phyloP scores from a whole-genome alignment of 1,284 basidiomycete species.

The Coniophora puteana region DNA sequence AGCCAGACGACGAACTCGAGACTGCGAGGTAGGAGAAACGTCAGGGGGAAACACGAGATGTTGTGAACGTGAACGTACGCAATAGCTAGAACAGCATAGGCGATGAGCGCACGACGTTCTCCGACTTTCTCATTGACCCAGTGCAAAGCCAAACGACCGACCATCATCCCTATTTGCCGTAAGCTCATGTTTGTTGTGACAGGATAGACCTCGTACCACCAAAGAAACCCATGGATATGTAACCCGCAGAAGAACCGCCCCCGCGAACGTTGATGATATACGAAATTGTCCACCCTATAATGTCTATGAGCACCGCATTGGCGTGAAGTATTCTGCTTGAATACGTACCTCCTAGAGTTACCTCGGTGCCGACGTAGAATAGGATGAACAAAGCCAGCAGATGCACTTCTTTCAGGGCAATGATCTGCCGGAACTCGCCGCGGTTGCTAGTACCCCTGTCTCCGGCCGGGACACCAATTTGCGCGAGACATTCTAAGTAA shows the following conservation, averaged over 20 bases:
- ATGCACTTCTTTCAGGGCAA: conserved; percentile 39
- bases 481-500: conserved; percentile 1
- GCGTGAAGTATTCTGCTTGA: neutral
- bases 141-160: neutral
- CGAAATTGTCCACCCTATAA: conserved; percentile 39
- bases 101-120: conserved; percentile 48
- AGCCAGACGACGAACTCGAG: conserved; percentile 67
- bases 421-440: conserved; percentile 42
- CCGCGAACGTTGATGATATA: conserved; percentile 35
- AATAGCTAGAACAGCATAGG: conserved; percentile 50
- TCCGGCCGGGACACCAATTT: conserved; percentile 18
- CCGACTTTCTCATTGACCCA: conserved; percentile 31
- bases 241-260: conserved; percentile 37
- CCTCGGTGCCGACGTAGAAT: conserved; percentile 49
- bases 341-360: conserved; percentile 38
- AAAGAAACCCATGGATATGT: conserved; percentile 40
- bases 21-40: too few species aligned
- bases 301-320: neutral
- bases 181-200: neutral
- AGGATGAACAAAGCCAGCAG: conserved; percentile 42
- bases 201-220: conserved; percentile 26
- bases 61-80: conserved; percentile 34
- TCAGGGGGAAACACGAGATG: too few species aligned
- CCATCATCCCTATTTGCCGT: neutral
- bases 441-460: conserved; percentile 15